These are phyloP conservation scores for Lophium mytilinum DNA, from an alignment of 495 filamentous ascomycete genomes.

Conservation along the genomic window DNA sequence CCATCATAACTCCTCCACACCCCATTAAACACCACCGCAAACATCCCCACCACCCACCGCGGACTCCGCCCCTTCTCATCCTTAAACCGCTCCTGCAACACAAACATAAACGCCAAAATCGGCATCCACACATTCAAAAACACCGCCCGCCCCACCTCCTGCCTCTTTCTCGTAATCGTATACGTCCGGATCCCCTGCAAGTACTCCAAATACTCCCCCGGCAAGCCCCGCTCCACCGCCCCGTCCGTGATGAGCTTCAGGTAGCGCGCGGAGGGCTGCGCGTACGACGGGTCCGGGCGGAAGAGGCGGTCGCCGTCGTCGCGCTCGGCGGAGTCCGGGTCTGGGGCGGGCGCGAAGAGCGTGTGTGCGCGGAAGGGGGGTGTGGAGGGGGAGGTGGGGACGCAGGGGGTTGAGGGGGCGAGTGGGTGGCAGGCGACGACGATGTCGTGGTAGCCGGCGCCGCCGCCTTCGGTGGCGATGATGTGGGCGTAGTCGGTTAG, in stretches of 20 bases:
- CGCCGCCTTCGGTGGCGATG: constrained; percentile 84
- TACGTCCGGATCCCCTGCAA: constrained; percentile 60
- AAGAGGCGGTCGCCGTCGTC: constrained; percentile 29
- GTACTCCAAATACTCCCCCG: constrained; percentile 62
- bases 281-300: constrained; percentile 58
- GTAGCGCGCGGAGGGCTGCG: constrained; percentile 79
- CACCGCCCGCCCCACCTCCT: constrained; percentile 54
- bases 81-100: constrained; percentile 40
- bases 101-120: constrained; percentile 43
- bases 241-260: constrained; percentile 68
- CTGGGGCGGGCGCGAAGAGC: constrained; percentile 43
- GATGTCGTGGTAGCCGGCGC: constrained; percentile 72
- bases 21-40: constrained; percentile 40
- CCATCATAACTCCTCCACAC: constrained; percentile 74
- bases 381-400: constrained; percentile 34
- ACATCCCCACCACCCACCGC: constrained; percentile 49
- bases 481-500: constrained; percentile 72
- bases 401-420: constrained; percentile 12
- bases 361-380: constrained; percentile 45
- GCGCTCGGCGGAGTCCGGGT: constrained; percentile 29
- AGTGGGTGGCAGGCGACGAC: constrained; percentile 67
- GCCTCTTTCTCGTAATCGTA: constrained; percentile 54
- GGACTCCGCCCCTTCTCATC: constrained; percentile 60
- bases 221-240: constrained; percentile 68
- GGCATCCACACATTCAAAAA: constrained; percentile 58